Evolutionary conservation across 2,329 filamentous ascomycete genomes (phyloP), one percentile per base, ranked within the genome.

Genomic region (Thermoascus crustaceus): DNA sequence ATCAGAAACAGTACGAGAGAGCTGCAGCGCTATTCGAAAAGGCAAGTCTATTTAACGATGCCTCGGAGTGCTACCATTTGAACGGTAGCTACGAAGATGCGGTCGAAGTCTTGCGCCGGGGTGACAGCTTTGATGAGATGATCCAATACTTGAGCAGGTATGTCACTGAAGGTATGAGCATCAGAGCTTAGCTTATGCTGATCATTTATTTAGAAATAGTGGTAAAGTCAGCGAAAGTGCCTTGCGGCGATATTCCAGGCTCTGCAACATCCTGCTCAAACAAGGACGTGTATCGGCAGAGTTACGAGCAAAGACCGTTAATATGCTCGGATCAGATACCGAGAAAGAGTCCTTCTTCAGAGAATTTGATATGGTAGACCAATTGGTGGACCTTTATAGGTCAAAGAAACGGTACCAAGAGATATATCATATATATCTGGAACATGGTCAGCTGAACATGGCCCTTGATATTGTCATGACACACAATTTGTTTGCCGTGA

Each of bases 181-280:
- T n/a, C n/a, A n/a, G 10, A 29, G 10, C 10, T 14, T 8, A 16
- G 9, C 10, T 27, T 11, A 11, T 29, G 11, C 7, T 29, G n/a
- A 43, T 23, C 11, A 4, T 30, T 17, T 1, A 29, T 13, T 23
- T 18, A 43, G 41, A 9, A 40, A 43, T 14, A 33, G 30, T 5
- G n/a, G 22, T 5, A 32, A 33, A 7, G 37, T 45, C 2, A 33
- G 25, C 7, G n/a, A 26, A n/a, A 18, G 26, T 10, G 30, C 30
- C 18, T 26, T 37, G 3, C 16, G 30, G 14, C 34, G 44, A 8
- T 45, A 46, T 25, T 43, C 44, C 5, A 38, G 44, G 22, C 37
- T 46, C 4, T 46, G 44, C 38, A 46, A 46, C 21, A 46, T 46
- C 14, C 24, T 46, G 10, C 30, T 46, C 5, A 46, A 30, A 16